A percentile compares a stretch with the other conserved stretches of the same genome.
Conservation (phyloP, 2,329 filamentous ascomycete species). For the Dryadomyces quercus-mongolicae region DNA sequence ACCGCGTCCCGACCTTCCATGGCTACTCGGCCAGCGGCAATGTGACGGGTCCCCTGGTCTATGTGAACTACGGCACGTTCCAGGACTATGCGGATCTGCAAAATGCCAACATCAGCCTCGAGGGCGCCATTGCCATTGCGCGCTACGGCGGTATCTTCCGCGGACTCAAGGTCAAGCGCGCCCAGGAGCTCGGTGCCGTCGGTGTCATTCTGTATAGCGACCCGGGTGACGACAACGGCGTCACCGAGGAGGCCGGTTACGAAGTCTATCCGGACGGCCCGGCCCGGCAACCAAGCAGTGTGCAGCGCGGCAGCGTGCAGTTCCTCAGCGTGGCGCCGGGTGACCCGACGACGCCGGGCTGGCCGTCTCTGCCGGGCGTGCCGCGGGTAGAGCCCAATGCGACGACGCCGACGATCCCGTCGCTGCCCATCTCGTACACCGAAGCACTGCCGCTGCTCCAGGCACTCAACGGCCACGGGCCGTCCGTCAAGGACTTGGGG, state of each 20-base stretch:
- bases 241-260: constrained; percentile 72
- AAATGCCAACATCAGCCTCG: constrained; percentile 59
- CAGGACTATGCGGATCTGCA: constrained; percentile 74
- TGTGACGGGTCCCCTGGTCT: constrained; percentile 78
- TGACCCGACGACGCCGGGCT: constrained; percentile 86
- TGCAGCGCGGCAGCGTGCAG: constrained; percentile 79
- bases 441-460: constrained; percentile 83
- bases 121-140: constrained; percentile 76
- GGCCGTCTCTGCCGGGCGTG: constrained; percentile 81
- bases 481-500: constrained; percentile 61
- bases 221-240: constrained; percentile 74
- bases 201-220: constrained; percentile 80
- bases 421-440: constrained; percentile 76
- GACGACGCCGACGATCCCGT: constrained; percentile 74
- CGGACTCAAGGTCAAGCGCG: constrained; percentile 84
- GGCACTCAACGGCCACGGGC: constrained; percentile 80
- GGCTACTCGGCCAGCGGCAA: constrained; percentile 90
- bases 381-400: constrained; percentile 60
- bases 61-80: constrained; percentile 83
- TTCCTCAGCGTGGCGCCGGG: constrained; percentile 60
- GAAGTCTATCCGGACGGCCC: constrained; percentile 74
- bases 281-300: constrained; percentile 74
- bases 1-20: constrained; percentile 81
- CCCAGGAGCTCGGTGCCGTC: constrained; percentile 80
- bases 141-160: constrained; percentile 83